A percentile compares a stretch with the other conserved stretches of the same genome.
Evolutionary conservation across 106 monocot species (phyloP).

Genomic region (Allium fistulosum): DNA sequence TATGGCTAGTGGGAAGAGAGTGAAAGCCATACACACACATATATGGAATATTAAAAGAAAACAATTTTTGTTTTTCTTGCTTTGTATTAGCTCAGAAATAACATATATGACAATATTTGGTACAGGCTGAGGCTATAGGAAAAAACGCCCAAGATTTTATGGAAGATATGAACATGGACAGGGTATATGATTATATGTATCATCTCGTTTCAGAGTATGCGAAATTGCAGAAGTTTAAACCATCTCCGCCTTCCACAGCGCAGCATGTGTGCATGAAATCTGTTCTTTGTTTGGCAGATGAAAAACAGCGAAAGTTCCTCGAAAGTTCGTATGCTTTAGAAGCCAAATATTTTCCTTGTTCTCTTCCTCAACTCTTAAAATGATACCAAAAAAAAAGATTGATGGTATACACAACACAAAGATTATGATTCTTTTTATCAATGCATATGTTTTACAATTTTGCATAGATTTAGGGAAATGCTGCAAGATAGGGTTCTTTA

Average conservation of each 20-base stretch:
- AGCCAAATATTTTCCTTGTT: slow-evolving; percentile 27
- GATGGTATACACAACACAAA: too few relatives aligned
- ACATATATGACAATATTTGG: too few relatives aligned
- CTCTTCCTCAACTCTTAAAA: not conserved
- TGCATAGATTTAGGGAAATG: too few relatives aligned
- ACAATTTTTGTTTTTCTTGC: too few relatives aligned
- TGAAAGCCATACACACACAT: too few relatives aligned
- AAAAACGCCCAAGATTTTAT: slow-evolving; percentile 35
- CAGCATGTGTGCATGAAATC: slow-evolving; percentile 37
- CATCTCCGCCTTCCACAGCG: slow-evolving; percentile 27
- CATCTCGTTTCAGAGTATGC: slow-evolving; percentile 56
- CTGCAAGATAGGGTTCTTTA: too few relatives aligned
- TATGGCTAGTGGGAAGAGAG: too few relatives aligned
- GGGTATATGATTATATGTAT: slow-evolving; percentile 65
- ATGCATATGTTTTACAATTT: too few relatives aligned
- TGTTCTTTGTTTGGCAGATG: slow-evolving; percentile 43
- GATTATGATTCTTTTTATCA: too few relatives aligned
- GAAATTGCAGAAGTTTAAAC: slow-evolving; percentile 44
- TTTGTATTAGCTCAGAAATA: too few relatives aligned
- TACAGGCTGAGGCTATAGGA: slow-evolving; percentile 46
- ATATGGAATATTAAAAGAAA: too few relatives aligned
- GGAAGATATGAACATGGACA: slow-evolving; percentile 47
- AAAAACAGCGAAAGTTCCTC: slow-evolving; percentile 33
- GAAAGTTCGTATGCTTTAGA: slow-evolving; percentile 26
- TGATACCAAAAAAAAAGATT: too few relatives aligned